Evolutionary conservation across 1,284 basidiomycete species (phyloP), one percentile per base, ranked within the genome.

Genomic region (Singerocomus inundabilis): DNA sequence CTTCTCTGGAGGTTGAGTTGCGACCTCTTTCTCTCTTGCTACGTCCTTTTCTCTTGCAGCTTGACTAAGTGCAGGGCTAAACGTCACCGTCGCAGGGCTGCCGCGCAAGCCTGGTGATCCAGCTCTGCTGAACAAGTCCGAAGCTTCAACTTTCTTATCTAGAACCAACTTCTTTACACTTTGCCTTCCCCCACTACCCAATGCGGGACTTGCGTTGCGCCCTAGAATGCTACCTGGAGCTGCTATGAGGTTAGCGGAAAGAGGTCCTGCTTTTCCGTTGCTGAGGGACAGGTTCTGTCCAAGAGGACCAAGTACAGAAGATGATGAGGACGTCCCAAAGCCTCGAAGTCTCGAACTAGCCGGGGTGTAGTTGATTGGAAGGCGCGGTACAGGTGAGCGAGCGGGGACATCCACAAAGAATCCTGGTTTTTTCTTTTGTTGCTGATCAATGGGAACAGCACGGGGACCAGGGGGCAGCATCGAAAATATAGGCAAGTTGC

Each of bases 161-260:
- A 98, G 71, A 34, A 95, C 87, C 47, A 99, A 81, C 68, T 97
- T 96, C 78, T 98, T 99, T 54, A 98, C 92, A 66, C 91, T 97
- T 50, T 88, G 83, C 34, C 88, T 80, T 21, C 72, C 71, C n/a
- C 84, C 82, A 52, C 81, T 84, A 58, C 88, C 76, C 42, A 88
- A 64, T 61, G 84, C 73, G 64, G 93, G 70, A 74, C 88, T 91
- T 25, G 84, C 80, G 60, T 72, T 86, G 30, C 79, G 77, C 24
- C 76, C 76, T 26, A 82, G 55, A 55, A 83, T 76, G 6, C 71
- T 65, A 48, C 86, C 84, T 11, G 82, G 72, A 5, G 73, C 74
- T 29, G 77, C 76, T 21, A 63, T 58, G 6, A 76, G 76, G 55
- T 72, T 80, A 30, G 84, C 59, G 9, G 76, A 71, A 36, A 87